Conservation (phyloP, 768 basidiomycete species). For the Lactarius vividus region DNA sequence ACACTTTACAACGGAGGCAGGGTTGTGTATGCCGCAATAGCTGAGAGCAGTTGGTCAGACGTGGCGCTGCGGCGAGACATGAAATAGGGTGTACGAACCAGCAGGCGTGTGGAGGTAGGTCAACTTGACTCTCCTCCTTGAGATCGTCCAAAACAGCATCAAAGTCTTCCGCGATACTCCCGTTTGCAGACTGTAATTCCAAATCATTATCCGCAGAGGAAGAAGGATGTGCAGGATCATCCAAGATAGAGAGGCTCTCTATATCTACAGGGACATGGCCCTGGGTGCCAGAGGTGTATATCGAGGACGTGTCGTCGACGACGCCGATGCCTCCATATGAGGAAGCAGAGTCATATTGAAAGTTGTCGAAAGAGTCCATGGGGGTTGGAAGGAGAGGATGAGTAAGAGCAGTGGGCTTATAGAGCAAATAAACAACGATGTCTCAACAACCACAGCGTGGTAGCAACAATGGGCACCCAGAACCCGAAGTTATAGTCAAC, state of each 20-base stretch:
- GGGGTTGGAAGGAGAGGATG: constrained; percentile 23
- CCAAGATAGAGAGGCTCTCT: constrained; percentile 63
- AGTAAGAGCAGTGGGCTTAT: background rate
- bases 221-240: constrained; percentile 45
- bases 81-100: constrained; percentile 49
- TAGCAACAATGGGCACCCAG: constrained; percentile 51
- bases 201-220: constrained; percentile 29
- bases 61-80: constrained; percentile 4
- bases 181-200: constrained; percentile 36
- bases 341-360: constrained; percentile 80
- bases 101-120: constrained; percentile 93
- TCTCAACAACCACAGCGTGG: constrained; percentile 27
- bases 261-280: constrained; percentile 54
- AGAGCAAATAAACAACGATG: constrained; percentile 2
- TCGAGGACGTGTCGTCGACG: constrained; percentile 77
- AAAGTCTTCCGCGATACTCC: constrained; percentile 77
- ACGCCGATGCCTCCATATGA: constrained; percentile 72
- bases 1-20: constrained; percentile 95
- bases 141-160: constrained; percentile 87
- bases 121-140: constrained; percentile 74
- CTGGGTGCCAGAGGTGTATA: constrained; percentile 73
- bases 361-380: constrained; percentile 86
- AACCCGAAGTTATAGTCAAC: constrained; percentile 65
- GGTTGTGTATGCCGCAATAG: constrained; percentile 98
- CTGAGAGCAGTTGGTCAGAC: constrained; percentile 40